These are phyloP conservation scores for Stramenopiles sp. DNA, from an alignment of 352 stramenopile species.

Conservation along the genomic window DNA sequence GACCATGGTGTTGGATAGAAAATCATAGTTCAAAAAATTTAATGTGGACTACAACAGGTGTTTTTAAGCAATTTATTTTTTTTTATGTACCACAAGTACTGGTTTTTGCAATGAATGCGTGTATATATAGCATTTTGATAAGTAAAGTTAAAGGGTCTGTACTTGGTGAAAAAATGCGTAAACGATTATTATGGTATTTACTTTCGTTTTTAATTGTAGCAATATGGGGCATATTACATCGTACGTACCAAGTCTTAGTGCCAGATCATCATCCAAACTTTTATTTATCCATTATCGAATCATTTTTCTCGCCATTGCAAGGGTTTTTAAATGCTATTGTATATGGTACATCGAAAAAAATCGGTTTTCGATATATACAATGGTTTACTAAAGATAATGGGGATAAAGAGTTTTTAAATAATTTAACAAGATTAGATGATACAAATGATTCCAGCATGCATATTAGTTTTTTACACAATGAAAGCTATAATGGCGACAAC, in stretches of 20 bases:
- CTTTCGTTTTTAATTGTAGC: background rate
- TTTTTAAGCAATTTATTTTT: background rate
- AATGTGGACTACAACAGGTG: background rate
- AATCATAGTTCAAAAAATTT: background rate
- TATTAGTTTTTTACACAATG: background rate
- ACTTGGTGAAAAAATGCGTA: background rate
- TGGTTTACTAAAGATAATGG: too few species aligned
- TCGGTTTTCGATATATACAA: background rate
- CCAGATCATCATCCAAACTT: background rate
- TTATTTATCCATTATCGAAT: background rate
- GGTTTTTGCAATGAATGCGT: background rate
- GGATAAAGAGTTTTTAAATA: background rate
- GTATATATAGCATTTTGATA: background rate
- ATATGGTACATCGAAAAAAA: background rate
- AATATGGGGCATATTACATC: slow-evolving; percentile 2
- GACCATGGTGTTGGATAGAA: background rate
- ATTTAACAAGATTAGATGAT: background rate
- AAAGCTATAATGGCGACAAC: background rate
- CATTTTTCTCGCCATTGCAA: background rate
- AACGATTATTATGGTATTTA: slow-evolving; percentile 1
- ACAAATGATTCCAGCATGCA: background rate
- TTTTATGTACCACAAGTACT: background rate
- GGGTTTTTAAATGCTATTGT: slow-evolving; percentile 8
- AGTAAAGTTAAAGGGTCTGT: background rate
- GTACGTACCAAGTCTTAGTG: background rate